Evolutionary conservation across 805 yeast genomes (phyloP), one percentile per base, ranked within the genome.

Genomic region (Vanderwaltozyma polyspora): DNA sequence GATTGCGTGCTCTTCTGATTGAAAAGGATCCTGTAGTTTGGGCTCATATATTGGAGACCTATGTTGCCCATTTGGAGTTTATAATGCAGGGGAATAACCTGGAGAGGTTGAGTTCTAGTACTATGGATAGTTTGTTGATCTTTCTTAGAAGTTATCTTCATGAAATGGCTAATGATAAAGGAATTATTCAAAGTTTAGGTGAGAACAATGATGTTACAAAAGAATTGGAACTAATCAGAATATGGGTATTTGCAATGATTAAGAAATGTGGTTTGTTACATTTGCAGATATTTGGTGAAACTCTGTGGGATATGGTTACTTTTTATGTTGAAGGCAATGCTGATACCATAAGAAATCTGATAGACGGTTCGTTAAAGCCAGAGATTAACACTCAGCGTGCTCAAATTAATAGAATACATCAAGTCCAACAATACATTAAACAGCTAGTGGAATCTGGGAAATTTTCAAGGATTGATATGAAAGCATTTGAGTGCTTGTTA

Each of bases 21-120:
- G 91, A 81, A 49, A 80, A 74, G 40, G 93, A 81, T 50, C 93
- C 93, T 0, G 86, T 81, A 16, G 81, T 81, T 7, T 81, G 89
- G 86, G 79, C 71, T 4, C 85, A 79, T 51, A 57, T 79, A 15
- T 55, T 81, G 13, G 83, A 78, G 43, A 71, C 72, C 3, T 81
- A 79, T 53, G 72, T 79, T 35, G 53, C 49, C 13, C 60, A 74
- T 15, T 67, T 75, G 44, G 62, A 68, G 37, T 70, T 62, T 38
- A 52, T 80, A 27, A 53, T 70, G 23, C 44, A 49, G 2, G 42
- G 52, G 11, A 53, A 61, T 5, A 60, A 60, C 24, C 44, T 65
- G 8, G 55, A 59, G 6, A 61, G 59, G 28, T 53, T 80, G 8
- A 60, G 68, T n/a, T 63, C 67, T 7, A 66, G 70, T 35, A 70